Base-by-base conservation (phyloP, 352 stramenopile species). In the Halophytophthora polymorphica region DNA sequence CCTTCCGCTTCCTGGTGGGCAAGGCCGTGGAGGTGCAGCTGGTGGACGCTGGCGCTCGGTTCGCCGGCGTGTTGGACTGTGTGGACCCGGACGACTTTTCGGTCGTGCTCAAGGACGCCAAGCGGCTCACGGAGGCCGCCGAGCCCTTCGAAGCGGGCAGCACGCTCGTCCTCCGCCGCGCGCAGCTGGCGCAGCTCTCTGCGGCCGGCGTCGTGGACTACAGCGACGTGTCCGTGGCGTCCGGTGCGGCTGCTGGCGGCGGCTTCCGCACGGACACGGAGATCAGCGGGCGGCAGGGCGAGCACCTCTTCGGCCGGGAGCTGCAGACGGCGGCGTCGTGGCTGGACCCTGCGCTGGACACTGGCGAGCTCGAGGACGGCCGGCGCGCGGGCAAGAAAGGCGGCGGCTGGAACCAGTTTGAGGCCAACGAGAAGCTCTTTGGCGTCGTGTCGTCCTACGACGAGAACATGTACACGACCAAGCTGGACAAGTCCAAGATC, bases 391-490 rank as follows among this genome's bases (percentile, higher is more conserved):
- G 53, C 19, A 65, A 65, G 53, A 67, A 55, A 6, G 51, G 87
- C 64, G 61, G 50, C 2, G 63, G 46, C 1, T 99, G 95, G 95
- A 96, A 99, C 81, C 96, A 99, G 73, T 99, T 99, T 58, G 84
- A 97, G 54, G 93, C 89, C 6, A 99, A 99, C 65, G 77, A 98
- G 62, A 89, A 97, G 62, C 77, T 97, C 31, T 99, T 98, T 67
- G 95, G 96, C 61, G 95, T 99, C 44, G 90, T 92, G 42, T 95
- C 91, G 33, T 88, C 78, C 8, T 99, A 93, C 59, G 96, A 99
- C 65, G 96, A 99, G 67, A 98, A 97, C 77, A 66, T 98, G 33
- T 99, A 99, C 82, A 99, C 96, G 2, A 99, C 96, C 15, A 86
- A 90, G 65, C 76, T 99, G 19, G 93, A 99, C 69, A 97, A 96